Percentiles rank a stretch among this genome's conserved stretches.
Evolutionary conservation across 768 basidiomycete genomes (phyloP).

Genomic region (Phanerochaete carnosa): DNA sequence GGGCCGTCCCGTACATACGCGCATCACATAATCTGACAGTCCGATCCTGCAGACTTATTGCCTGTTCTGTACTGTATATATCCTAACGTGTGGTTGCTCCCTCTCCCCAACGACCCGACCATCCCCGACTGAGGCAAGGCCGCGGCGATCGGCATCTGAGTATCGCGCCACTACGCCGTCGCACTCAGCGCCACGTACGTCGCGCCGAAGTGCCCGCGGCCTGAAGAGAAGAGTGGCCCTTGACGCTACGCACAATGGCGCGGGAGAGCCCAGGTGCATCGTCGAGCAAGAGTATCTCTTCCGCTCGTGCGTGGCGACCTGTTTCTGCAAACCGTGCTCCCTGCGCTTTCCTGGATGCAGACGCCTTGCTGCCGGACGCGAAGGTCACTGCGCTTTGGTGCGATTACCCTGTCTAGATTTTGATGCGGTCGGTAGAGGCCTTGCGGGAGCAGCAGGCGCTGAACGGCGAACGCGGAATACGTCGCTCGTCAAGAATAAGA

Average conservation of each 20-base stretch:
- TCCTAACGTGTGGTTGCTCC: background rate
- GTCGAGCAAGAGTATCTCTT: background rate
- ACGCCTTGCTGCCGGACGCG: background rate
- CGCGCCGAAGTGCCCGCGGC: background rate
- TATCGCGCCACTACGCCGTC: background rate
- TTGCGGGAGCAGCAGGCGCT: background rate
- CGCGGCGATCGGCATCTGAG: background rate
- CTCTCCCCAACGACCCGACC: slow-evolving; percentile 2
- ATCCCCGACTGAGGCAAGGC: background rate
- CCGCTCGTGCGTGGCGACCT: background rate
- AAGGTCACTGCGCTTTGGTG: background rate
- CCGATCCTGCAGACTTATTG: background rate
- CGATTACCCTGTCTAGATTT: background rate
- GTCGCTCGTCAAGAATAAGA: background rate
- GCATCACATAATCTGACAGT: no score
- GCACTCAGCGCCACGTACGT: background rate
- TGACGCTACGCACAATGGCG: background rate
- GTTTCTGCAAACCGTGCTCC: background rate
- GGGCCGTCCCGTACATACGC: background rate
- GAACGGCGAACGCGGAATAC: background rate
- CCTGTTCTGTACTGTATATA: background rate
- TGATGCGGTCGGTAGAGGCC: background rate
- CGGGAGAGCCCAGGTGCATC: background rate
- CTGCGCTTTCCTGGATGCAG: background rate
- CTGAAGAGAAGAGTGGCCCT: background rate